phyloP scores from a whole-genome alignment of 129 eudicot species.

The Saussurea involucrata region DNA sequence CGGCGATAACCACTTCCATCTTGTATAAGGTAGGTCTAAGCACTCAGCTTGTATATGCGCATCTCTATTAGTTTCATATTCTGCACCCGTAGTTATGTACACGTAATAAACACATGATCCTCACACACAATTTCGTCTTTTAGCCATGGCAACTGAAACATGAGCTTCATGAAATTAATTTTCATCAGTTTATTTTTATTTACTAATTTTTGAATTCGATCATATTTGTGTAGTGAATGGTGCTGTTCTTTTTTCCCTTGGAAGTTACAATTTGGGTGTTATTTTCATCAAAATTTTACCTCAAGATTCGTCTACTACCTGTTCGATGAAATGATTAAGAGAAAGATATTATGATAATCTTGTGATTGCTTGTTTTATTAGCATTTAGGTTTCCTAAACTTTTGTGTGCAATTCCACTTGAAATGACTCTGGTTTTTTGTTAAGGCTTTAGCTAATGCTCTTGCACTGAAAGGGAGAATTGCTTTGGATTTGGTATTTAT shows the following conservation, averaged over 20 bases:
- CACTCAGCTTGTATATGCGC: not conserved
- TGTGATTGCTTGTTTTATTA: not conserved
- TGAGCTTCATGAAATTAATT: not conserved
- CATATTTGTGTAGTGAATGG: not conserved
- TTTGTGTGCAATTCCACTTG: not conserved
- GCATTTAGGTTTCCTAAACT: not conserved
- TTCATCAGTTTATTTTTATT: not conserved
- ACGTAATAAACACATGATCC: not conserved
- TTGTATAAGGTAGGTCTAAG: conserved; percentile 2
- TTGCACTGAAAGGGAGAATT: not conserved
- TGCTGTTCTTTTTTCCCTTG: not conserved
- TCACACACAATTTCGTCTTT: not conserved
- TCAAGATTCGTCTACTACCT: not conserved
- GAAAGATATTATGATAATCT: not conserved
- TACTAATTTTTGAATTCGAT: not conserved
- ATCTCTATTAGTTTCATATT: not conserved
- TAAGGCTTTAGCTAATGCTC: not conserved
- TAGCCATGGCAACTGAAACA: not conserved
- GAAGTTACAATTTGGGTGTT: not conserved
- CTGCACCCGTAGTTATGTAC: not conserved
- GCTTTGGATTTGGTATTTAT: not conserved
- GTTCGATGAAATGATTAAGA: conserved; percentile 23
- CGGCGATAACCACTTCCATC: conserved; percentile 2
- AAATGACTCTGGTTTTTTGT: not conserved
- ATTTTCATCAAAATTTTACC: not conserved